Evolutionary conservation across 306 rosid species (phyloP).

Genomic region (Pachyrhizus erosus): DNA sequence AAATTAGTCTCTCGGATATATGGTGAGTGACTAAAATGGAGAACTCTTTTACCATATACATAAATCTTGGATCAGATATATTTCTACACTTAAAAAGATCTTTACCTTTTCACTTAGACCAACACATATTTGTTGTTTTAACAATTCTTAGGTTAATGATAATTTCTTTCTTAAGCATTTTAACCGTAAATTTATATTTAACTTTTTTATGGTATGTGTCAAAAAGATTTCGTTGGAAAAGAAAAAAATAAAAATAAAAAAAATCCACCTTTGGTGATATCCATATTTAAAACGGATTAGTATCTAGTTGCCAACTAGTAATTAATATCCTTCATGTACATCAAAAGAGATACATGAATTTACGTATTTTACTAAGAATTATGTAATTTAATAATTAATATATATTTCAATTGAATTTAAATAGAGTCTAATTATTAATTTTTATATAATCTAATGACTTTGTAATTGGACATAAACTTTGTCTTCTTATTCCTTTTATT

Average conservation of each 20-base stretch:
- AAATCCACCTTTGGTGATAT: not conserved
- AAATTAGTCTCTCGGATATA: not conserved
- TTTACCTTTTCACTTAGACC: not conserved
- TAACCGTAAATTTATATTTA: not conserved
- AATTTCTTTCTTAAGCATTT: not conserved
- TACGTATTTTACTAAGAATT: no score
- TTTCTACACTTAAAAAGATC: not conserved
- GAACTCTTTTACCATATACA: not conserved
- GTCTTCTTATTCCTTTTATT: not conserved
- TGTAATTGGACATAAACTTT: not conserved
- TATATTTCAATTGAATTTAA: not conserved
- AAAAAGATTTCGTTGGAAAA: not conserved
- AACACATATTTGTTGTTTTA: not conserved
- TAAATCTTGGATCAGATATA: not conserved
- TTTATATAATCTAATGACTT: not conserved
- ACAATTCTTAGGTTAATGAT: not conserved
- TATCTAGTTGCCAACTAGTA: not conserved
- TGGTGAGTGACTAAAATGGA: not conserved
- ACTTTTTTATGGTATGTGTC: not conserved
- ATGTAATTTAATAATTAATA: not conserved
- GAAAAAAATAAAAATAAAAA: no score
- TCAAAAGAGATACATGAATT: no score
- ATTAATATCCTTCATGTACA: not conserved
- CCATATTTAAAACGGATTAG: not conserved
- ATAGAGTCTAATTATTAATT: not conserved